Conservation (phyloP, 257 asterid genomes). For the Nicotiana knightiana region DNA sequence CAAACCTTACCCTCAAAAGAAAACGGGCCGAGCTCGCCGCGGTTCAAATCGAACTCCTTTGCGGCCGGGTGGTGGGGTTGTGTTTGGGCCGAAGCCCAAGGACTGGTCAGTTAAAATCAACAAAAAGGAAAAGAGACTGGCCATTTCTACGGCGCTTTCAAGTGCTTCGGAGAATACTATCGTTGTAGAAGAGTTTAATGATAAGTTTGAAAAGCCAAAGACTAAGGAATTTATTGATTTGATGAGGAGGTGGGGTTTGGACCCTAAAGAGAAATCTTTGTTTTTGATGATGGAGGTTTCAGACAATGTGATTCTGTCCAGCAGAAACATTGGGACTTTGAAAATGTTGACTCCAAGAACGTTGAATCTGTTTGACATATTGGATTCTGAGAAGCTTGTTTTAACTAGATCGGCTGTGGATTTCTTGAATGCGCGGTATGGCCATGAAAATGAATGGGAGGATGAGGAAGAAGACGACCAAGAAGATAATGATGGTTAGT, state of each 20-base stretch:
- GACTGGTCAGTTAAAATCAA: slow-evolving; percentile 91
- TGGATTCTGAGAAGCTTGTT: slow-evolving; percentile 75
- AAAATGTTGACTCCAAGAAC: slow-evolving; percentile 93
- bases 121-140: slow-evolving; percentile 78
- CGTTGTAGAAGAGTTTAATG: slow-evolving; percentile 80
- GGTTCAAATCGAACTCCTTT: slow-evolving; percentile 90
- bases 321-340: slow-evolving; percentile 72
- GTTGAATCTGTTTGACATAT: slow-evolving; percentile 74
- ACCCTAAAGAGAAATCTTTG: slow-evolving; percentile 74
- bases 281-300: slow-evolving; percentile 72
- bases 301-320: slow-evolving; percentile 62
- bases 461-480: slow-evolving; percentile 24
- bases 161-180: slow-evolving; percentile 66
- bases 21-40: slow-evolving; percentile 86
- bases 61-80: slow-evolving; percentile 93
- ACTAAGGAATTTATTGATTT: slow-evolving; percentile 75
- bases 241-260: slow-evolving; percentile 78
- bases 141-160: slow-evolving; percentile 77
- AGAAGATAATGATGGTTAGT: slow-evolving; percentile 39
- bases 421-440: slow-evolving; percentile 78
- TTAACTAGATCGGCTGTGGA: slow-evolving; percentile 72
- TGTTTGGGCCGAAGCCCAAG: slow-evolving; percentile 92
- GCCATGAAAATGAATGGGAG: slow-evolving; percentile 50
- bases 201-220: slow-evolving; percentile 73
- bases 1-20: slow-evolving; percentile 85